phyloP scores from a whole-genome alignment of 2,329 filamentous ascomycete species.

The Colletotrichum sp. region DNA sequence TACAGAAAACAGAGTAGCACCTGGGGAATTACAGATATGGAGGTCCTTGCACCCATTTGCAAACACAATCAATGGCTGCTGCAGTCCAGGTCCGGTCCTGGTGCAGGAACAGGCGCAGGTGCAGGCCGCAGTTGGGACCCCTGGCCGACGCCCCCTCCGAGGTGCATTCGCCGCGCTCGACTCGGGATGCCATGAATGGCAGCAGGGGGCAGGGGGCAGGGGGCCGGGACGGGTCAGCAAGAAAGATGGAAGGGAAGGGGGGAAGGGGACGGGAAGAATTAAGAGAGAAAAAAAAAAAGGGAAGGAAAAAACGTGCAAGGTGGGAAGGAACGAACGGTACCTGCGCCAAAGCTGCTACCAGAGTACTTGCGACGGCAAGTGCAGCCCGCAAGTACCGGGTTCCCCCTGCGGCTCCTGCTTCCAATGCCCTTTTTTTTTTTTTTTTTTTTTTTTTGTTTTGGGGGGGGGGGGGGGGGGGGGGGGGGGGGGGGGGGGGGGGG shows the following conservation, averaged over 20 bases:
- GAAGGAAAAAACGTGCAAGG: neutral
- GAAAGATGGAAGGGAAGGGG: neutral
- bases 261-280: neutral
- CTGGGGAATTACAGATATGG: neutral
- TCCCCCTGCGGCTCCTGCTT: neutral
- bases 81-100: neutral
- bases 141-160: neutral
- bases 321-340: constrained; percentile 13
- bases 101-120: neutral
- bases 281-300: neutral
- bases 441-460: too few species aligned
- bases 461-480: too few species aligned
- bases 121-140: neutral
- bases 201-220: neutral
- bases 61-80: neutral
- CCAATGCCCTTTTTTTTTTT: neutral
- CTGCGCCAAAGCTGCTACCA: neutral
- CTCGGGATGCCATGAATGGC: neutral
- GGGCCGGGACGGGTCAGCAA: neutral
- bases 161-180: neutral
- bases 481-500: too few species aligned
- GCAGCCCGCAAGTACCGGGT: constrained; percentile 9
- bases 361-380: neutral
- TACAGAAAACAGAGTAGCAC: neutral
- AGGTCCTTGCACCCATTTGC: neutral